Conservation (phyloP, 768 basidiomycete genomes). For the Podaxis pistillaris region DNA sequence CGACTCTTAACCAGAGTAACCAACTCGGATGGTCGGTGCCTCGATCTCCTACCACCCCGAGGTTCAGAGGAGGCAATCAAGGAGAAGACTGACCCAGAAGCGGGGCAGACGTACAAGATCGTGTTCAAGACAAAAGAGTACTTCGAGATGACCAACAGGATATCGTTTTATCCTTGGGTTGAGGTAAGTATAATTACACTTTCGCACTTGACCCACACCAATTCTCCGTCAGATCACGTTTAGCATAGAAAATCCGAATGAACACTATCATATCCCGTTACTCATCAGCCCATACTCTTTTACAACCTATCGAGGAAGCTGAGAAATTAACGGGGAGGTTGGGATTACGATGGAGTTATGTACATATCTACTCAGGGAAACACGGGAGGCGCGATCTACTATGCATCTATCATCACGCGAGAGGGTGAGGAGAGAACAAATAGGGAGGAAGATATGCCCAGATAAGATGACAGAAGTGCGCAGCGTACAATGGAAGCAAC, state of each 20-base stretch:
- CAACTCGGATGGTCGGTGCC: constrained; percentile 80
- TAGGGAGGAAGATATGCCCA: constrained; percentile 29
- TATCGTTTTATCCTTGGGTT: constrained; percentile 88
- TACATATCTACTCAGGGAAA: constrained; percentile 16
- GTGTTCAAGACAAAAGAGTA: constrained; percentile 83
- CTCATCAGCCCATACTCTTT: constrained; percentile 89
- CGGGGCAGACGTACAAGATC: constrained; percentile 76
- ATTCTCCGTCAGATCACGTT: constrained; percentile 66
- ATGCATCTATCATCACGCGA: constrained; percentile 30
- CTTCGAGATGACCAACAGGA: constrained; percentile 60
- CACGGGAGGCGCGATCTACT: constrained; percentile 28
- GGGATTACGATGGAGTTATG: constrained; percentile 5
- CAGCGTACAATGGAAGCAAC: constrained; percentile 23
- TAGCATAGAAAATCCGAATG: constrained; percentile 62
- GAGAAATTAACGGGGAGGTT: constrained; percentile 10
- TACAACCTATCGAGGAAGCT: constrained; percentile 93
- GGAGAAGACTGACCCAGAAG: constrained; percentile 42
- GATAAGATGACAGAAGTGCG: constrained; percentile 27
- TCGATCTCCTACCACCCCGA: constrained; percentile 62
- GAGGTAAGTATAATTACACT: constrained; percentile 53
- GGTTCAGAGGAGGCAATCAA: constrained; percentile 43
- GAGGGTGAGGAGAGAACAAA: constrained; percentile 25
- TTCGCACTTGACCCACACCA: background rate
- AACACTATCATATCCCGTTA: constrained; percentile 92
- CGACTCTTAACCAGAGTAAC: constrained; percentile 50